Percentiles rank a stretch among this genome's conserved stretches.
These are phyloP conservation scores for Apiotrichum montevideense DNA, from an alignment of 1,284 basidiomycete species.

Conservation along the genomic window DNA sequence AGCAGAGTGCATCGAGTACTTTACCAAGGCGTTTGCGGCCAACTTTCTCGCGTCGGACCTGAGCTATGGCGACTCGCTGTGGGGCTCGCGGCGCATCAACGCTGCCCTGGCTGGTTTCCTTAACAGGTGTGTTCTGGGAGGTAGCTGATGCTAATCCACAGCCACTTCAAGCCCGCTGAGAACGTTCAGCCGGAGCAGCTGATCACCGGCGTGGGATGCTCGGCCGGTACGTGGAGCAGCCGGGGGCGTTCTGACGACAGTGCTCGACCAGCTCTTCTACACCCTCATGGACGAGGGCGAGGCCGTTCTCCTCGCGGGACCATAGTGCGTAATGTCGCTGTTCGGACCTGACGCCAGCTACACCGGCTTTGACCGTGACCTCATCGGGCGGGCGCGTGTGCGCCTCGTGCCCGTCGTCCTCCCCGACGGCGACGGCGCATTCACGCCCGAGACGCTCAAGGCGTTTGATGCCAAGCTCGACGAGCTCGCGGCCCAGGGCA, in stretches of 20 bases:
- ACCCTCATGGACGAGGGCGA: slow-evolving; percentile 47
- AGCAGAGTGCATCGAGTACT: slow-evolving; percentile 40
- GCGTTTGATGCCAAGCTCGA: slow-evolving; percentile 30
- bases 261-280: slow-evolving; percentile 47
- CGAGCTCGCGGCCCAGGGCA: slow-evolving; percentile 23
- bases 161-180: slow-evolving; percentile 32
- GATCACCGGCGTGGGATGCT: slow-evolving; percentile 42
- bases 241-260: slow-evolving; percentile 6
- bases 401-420: slow-evolving; percentile 39
- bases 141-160: slow-evolving; percentile 4
- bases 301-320: slow-evolving; percentile 42
- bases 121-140: slow-evolving; percentile 26
- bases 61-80: slow-evolving; percentile 43
- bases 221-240: slow-evolving; percentile 21
- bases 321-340: slow-evolving; percentile 31
- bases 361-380: slow-evolving; percentile 43
- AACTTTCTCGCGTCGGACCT: slow-evolving; percentile 34
- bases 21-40: slow-evolving; percentile 31
- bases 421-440: slow-evolving; percentile 28
- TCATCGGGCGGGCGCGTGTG: slow-evolving; percentile 33
- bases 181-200: slow-evolving; percentile 35
- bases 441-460: slow-evolving; percentile 23
- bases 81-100: slow-evolving; percentile 41
- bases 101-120: slow-evolving; percentile 34
- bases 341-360: slow-evolving; percentile 33